Base-by-base conservation (phyloP, 2,329 filamentous ascomycete species). In the Curvularia sp. region DNA sequence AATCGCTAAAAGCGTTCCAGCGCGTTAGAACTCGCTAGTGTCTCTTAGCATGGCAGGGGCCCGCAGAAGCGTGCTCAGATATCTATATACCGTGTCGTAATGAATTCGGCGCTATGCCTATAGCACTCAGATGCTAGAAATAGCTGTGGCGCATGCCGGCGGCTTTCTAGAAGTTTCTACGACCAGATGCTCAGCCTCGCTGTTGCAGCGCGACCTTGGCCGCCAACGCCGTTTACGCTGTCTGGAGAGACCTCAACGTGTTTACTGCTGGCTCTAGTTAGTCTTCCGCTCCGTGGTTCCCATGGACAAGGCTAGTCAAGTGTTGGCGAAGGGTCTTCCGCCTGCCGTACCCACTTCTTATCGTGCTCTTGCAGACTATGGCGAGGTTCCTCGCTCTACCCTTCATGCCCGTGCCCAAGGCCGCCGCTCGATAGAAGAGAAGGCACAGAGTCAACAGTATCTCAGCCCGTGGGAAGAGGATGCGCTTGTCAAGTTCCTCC, bases 371-470 rank as follows among this genome's bases (percentile, higher is more conserved):
- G 31, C 43, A 49, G 49, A 53, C 30, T 18, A 38, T 35, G 35
- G 55, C 30, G 26, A 24, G 8, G 44, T 57, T 39, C 55, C 55
- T 49, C 39, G 30, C 42, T 28, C 49, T 2, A 57, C 55, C 44
- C 43, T 57, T 13, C 48, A 65, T 53, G 31, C 67, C 53, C 61
- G 67, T 62, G 60, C 53, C 41, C 60, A 53, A 30, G 65, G 71
- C 18, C 68, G 68, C 47, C 67, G 18, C 44, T 75, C 67, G 28
- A 68, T 35, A 55, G 57, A 74, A 61, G 58, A 63, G 35, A 73
- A 71, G 54, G 72, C 66, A 47, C 26, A 72, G 55, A 28, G 26
- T 7, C 26, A 28, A 28, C 26, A 28, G 26, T 28, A 28, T 28
- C 26, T 28, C 26, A 28, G 26, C 26, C 26, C 26, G 26, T 28